Conservation (phyloP, 2,329 filamentous ascomycete genomes). For the Tolypocladium pustulatum region DNA sequence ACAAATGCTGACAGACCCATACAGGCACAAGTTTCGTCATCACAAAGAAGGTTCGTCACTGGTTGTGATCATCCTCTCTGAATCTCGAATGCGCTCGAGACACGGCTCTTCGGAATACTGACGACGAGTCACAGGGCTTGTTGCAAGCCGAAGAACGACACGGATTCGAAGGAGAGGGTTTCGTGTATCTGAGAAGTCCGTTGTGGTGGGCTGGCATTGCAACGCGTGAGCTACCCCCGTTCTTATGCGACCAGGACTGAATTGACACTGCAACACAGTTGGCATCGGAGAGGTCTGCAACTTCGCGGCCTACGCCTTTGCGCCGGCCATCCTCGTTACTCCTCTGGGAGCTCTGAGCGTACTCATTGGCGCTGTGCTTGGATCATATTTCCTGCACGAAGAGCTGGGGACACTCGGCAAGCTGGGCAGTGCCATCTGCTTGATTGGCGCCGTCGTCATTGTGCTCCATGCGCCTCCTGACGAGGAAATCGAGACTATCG, state of each 20-base stretch:
- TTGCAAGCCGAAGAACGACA: constrained; percentile 84
- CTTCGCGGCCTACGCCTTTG: constrained; percentile 96
- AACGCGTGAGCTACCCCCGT: constrained; percentile 52
- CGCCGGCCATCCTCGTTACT: constrained; percentile 95
- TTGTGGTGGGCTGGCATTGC: constrained; percentile 94
- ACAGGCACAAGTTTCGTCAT: constrained; percentile 94
- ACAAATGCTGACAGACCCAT: constrained; percentile 10
- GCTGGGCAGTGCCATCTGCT: constrained; percentile 88
- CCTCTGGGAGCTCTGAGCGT: constrained; percentile 90
- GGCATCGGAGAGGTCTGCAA: constrained; percentile 90
- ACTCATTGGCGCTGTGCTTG: constrained; percentile 86
- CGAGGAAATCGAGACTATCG: constrained; percentile 80
- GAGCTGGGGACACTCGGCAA: constrained; percentile 84
- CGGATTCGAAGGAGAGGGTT: constrained; percentile 95
- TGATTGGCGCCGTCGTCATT: constrained; percentile 94
- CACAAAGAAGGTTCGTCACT: constrained; percentile 74
- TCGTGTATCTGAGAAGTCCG: constrained; percentile 86
- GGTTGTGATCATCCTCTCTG: neutral
- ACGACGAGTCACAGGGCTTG: constrained; percentile 52
- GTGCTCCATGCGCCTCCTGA: constrained; percentile 95
- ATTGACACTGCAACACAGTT: constrained; percentile 45
- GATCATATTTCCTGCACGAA: constrained; percentile 89
- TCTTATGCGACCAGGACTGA: neutral
- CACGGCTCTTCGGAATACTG: neutral
- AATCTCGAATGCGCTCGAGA: neutral